Percentiles rank a stretch among this genome's conserved stretches.
These are phyloP conservation scores for Paecilomyces sp. DNA, from an alignment of 2,329 filamentous ascomycete species.

Conservation along the genomic window DNA sequence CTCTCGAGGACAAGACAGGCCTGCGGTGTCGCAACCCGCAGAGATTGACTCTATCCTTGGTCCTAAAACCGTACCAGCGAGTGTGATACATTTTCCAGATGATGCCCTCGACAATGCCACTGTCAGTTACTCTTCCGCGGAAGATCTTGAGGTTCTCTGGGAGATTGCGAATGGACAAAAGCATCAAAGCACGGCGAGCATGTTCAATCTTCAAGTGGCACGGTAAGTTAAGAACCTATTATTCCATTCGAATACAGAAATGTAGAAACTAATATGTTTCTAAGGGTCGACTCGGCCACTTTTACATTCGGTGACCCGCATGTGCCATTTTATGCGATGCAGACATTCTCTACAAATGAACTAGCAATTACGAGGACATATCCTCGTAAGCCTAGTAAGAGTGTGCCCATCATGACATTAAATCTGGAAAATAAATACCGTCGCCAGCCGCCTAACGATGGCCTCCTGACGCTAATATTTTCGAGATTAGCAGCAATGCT, in stretches of 20 bases:
- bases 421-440: constrained; percentile 32
- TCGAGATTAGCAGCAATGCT: constrained; percentile 44
- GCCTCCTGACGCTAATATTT: constrained; percentile 39
- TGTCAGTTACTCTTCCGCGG: constrained; percentile 29
- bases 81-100: constrained; percentile 33
- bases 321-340: constrained; percentile 38
- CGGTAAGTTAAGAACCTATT: constrained; percentile 24
- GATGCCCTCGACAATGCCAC: constrained; percentile 27
- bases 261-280: constrained; percentile 9
- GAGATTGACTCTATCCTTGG: constrained; percentile 29
- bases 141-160: constrained; percentile 36
- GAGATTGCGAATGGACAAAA: constrained; percentile 40
- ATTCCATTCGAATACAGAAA: background rate
- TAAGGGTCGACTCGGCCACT: constrained; percentile 32
- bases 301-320: constrained; percentile 37
- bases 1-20: constrained; percentile 17
- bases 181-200: constrained; percentile 20
- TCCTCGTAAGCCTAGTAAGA: constrained; percentile 31
- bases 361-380: constrained; percentile 35
- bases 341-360: constrained; percentile 36
- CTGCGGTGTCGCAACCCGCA: constrained; percentile 23
- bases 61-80: constrained; percentile 36
- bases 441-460: constrained; percentile 33
- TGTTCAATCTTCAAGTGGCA: constrained; percentile 34
- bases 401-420: constrained; percentile 37